A percentile compares a stretch with the other conserved stretches of the same genome.
Conservation (phyloP, 176 grass and related monocot species). For the Pontederia paniculata region DNA sequence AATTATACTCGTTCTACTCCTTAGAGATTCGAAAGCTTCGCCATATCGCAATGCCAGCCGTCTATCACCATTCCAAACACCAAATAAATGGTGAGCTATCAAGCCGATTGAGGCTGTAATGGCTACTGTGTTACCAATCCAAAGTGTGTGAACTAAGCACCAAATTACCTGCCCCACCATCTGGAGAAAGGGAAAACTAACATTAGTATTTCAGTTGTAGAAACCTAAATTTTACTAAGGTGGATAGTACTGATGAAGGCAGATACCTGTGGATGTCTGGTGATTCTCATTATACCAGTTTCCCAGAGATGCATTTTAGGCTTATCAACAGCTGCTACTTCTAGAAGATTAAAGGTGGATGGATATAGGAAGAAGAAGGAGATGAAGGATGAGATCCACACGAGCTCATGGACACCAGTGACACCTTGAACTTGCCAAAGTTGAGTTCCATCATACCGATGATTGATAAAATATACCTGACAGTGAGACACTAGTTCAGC, state of each 20-base stretch:
- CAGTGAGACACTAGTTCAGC: background rate
- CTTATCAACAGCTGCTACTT: conserved; percentile 94
- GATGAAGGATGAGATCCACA: conserved; percentile 72
- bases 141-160: conserved; percentile 88
- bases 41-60: conserved; percentile 51
- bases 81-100: conserved; percentile 76
- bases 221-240: background rate
- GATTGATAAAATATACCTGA: conserved; percentile 95
- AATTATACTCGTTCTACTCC: conserved; percentile 70
- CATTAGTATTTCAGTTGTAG: conserved; percentile 1
- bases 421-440: conserved; percentile 72
- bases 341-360: conserved; percentile 93
- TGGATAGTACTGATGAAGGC: background rate
- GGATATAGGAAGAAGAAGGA: conserved; percentile 88
- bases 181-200: conserved; percentile 19
- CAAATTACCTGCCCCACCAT: conserved; percentile 94
- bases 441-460: conserved; percentile 73
- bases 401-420: conserved; percentile 61
- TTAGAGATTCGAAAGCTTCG: conserved; percentile 56
- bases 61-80: conserved; percentile 90
- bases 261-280: conserved; percentile 83
- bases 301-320: conserved; percentile 96
- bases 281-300: conserved; percentile 96
- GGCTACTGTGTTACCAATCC: conserved; percentile 83
- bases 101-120: conserved; percentile 62